Base-by-base conservation (phyloP, 805 yeast genomes). In the Pichia exigua region DNA sequence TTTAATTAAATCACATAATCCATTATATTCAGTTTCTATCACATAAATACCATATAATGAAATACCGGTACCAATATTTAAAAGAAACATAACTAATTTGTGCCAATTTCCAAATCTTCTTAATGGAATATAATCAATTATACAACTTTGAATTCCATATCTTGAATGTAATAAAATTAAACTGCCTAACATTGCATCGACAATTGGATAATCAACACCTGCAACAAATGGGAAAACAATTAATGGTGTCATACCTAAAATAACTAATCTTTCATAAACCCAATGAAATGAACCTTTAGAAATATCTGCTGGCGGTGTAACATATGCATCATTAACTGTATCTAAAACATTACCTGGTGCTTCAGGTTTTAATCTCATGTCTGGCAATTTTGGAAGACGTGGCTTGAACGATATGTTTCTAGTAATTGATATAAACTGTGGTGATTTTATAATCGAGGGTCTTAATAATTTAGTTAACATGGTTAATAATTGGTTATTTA, bases 261-360 rank as follows among this genome's bases (percentile, higher is more conserved):
- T 76, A 38, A 89, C 71, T 5, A 79, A 62, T 59, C 87, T 80
- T 74, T 92, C 99, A 61, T 83, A 82, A n/a, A 87, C 73, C 99
- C 99, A 92, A 73, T 91, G 98, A 66, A 81, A 77, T 24, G 95
- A 86, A 46, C 98, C 97, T 63, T 89, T 91, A 47, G 74, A 63
- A 57, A 75, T 79, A 62, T 78, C 74, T 6, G 82, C 66, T 42
- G 74, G 68, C 41, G 97, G 97, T 17, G 80, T 72, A 35, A 73
- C 70, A 61, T 76, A 85, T 17, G 98, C 90, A 56, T 94, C 98
- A 68, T 92, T 94, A 46, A 91, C 96, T 8, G 91, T 82, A n/a
- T 97, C 98, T 45, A 83, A 83, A 52, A 92, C 83, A 66, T 85
- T 76, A 40, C 97, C 98, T 44, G 97, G 87, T 38, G 95, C 92